A percentile compares a stretch with the other conserved stretches of the same genome.
phyloP scores from a whole-genome alignment of 176 grass and related monocot species.

The Rhynchospora breviuscula region DNA sequence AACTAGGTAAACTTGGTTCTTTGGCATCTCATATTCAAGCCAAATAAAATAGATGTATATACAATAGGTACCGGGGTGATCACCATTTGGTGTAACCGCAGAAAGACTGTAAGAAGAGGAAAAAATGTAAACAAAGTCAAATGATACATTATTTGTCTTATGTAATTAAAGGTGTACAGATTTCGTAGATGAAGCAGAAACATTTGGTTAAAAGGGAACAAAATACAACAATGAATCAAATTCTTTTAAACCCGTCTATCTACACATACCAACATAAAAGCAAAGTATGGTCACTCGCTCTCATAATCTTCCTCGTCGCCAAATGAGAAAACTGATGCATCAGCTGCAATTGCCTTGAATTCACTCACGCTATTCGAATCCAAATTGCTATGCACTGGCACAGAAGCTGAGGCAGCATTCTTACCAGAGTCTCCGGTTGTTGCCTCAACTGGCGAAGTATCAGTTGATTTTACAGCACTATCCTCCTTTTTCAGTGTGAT shows the following conservation, averaged over 20 bases:
- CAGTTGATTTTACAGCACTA: conserved; percentile 34
- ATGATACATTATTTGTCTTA: neutral
- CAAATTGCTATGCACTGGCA: conserved; percentile 1
- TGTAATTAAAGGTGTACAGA: conserved; percentile 27
- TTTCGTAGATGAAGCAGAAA: conserved; percentile 35
- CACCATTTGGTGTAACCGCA: neutral
- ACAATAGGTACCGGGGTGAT: neutral
- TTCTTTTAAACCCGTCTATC: conserved; percentile 16
- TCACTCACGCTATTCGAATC: conserved; percentile 69
- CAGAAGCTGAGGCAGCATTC: conserved; percentile 5
- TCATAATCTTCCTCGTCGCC: conserved; percentile 94
- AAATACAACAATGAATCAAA: conserved; percentile 43
- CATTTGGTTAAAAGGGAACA: neutral
- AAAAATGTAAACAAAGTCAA: neutral
- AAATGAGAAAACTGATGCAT: conserved; percentile 83
- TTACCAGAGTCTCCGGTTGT: conserved; percentile 46
- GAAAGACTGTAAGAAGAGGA: neutral
- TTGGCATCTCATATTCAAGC: neutral
- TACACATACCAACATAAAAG: conserved; percentile 30
- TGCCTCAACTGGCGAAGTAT: conserved; percentile 15
- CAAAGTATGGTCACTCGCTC: conserved; percentile 47
- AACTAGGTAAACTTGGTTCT: neutral
- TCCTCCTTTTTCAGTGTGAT: conserved; percentile 40
- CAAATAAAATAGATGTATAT: neutral
- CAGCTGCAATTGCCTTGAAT: conserved; percentile 92